Evolutionary conservation across 2,329 filamentous ascomycete species (phyloP).

Genomic region (Diatrype stigma): DNA sequence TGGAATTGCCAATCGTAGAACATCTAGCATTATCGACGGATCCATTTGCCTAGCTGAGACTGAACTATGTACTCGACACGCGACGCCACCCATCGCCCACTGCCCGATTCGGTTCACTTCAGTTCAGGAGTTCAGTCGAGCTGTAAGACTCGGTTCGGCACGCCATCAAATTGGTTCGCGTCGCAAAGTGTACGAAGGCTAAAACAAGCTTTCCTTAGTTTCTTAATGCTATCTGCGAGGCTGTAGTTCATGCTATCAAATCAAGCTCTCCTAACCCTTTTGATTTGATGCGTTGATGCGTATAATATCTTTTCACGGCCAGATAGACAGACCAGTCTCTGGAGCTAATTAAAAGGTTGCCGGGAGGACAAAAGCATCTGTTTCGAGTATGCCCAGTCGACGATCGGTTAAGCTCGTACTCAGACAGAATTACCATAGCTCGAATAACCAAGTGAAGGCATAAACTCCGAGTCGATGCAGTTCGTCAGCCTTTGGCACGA

Average conservation of each 20-base stretch:
- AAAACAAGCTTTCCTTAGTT: neutral
- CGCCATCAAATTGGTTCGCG: neutral
- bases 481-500: neutral
- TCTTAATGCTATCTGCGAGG: neutral
- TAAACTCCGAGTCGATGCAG: constrained; percentile 1
- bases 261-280: neutral
- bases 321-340: neutral
- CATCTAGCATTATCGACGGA: neutral
- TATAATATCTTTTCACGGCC: neutral
- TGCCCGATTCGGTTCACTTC: no score
- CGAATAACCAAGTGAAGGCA: neutral
- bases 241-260: neutral
- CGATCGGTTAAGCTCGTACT: neutral
- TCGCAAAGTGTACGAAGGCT: neutral
- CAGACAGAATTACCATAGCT: neutral
- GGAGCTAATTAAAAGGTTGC: neutral
- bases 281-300: neutral
- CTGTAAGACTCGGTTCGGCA: neutral
- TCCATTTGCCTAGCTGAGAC: neutral
- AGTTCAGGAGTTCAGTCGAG: neutral
- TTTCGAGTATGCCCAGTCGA: neutral
- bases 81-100: no score
- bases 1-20: neutral
- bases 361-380: neutral
- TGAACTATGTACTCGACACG: neutral